Base-by-base conservation (phyloP, 306 rosid species). In the Medicago ruthenica region DNA sequence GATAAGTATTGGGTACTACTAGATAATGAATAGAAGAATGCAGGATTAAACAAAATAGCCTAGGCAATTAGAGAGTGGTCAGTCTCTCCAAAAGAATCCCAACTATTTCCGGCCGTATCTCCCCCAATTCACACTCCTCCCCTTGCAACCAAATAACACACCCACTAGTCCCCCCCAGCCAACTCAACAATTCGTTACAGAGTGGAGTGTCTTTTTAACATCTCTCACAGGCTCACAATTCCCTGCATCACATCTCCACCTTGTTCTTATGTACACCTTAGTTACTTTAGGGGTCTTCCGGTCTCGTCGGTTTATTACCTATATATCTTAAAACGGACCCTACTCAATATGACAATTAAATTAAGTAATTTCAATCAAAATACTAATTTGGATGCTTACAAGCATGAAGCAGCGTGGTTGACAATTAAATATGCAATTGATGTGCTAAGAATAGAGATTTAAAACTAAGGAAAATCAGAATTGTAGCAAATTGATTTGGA, bases 361-460 rank as follows among this genome's bases (percentile, higher is more conserved):
- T 27, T 34, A 41, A 73, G 48, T 55, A n/a, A n/a, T n/a, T n/a
- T 53, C 16, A 20, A 27, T 42, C 60, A 69, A 68, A 69, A 61
- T 20, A 54, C 66, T 31, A 41, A 14, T n/a, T 61, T 8, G 12
- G 64, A 61, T 48, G 69, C 78, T 68, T 41, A 74, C 11, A 42
- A 53, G 21, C 64, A 70, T 17, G 16, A 82, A 68, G 39, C 31
- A 66, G 57, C 24, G 36, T 1, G 54, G 31, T 21, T 47, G 54
- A 53, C 67, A 36, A 62, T 21, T 60, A 40, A 68, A 68, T 21
- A 34, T 53, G 79, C 42, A 75, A 57, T 17, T 12, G 17, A 59
- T 53, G 59, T 17, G 39, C 7, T 34, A 27, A 27, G 6, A 60
- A 60, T 31, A 14, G 66, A 60, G 0, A 60, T 60, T 60, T 27